Evolutionary conservation across 805 yeast species (phyloP), one percentile per base, ranked within the genome.

Genomic region (Metschnikowia koreensis): DNA sequence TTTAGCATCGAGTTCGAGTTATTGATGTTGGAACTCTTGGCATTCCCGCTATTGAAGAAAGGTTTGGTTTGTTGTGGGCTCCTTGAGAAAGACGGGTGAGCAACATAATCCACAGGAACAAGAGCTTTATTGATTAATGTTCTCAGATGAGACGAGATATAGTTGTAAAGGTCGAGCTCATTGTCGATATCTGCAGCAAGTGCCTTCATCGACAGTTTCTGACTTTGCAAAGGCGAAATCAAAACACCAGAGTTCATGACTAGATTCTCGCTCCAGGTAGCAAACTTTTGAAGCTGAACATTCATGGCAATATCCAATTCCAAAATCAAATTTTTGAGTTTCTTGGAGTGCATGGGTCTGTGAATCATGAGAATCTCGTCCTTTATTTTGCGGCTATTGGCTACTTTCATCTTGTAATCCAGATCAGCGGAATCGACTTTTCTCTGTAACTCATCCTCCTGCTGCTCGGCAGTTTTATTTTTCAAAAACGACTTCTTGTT

Each of bases 261-360:
- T 51, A 88, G 77, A 17, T 89, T 88, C 69, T 93, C 98, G 47
- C 84, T 81, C 78, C 89, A 87, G 31, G 93, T 88, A 3, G 97
- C 86, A 67, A 86, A 93, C 64, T 91, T 90, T 61, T 89, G 93
- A 50, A 94, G 74, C 68, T 93, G 97, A 47, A 92, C 82, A 55
- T 89, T 82, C 77, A 93, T 74, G 9, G 97, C 98, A 45, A 89
- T 83, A 68, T 94, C 98, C 64, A 89, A 79, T 68, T 93, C 97
- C 56, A 92, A 74, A 51, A 91, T 84, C 56, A 90, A 74, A 64
- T 88, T 86, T 64, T 85, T 87, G 54, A 94, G 75, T 56, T 82
- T 84, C 53, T 81, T 80, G 6, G 89, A 83, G 38, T 81, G 80
- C 51, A 80, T 83, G 7, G 98, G 99, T 59, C 99, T 81, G 63